Conservation (phyloP, 2,329 filamentous ascomycete genomes). For the Colletotrichum sp. region DNA sequence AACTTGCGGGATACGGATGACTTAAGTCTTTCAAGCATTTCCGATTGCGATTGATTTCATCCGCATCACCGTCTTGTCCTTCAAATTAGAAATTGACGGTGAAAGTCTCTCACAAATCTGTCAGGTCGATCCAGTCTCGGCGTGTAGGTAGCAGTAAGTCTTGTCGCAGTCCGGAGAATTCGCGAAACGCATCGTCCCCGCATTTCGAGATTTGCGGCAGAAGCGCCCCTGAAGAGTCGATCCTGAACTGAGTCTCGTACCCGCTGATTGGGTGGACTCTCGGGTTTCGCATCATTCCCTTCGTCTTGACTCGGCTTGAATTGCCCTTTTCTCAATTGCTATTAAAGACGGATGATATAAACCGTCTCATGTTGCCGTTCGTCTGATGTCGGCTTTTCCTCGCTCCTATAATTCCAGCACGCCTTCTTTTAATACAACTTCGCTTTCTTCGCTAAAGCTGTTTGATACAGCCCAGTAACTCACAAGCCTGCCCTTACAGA, state of each 20-base stretch:
- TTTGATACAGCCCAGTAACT: neutral
- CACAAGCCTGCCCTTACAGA: neutral
- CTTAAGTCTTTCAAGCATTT: neutral
- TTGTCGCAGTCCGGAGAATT: neutral
- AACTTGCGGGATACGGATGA: neutral
- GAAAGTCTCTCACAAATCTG: neutral
- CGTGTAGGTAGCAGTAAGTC: neutral
- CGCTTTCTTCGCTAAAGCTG: neutral
- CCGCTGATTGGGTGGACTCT: neutral
- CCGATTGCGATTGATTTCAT: neutral
- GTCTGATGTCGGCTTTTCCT: neutral
- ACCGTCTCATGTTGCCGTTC: neutral
- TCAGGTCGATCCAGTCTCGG: neutral
- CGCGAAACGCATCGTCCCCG: neutral
- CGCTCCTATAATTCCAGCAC: neutral
- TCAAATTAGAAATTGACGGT: neutral
- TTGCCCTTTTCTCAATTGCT: neutral
- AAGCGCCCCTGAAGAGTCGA: neutral
- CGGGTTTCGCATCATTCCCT: neutral
- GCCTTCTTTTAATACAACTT: neutral
- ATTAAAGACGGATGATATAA: neutral
- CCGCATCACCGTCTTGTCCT: neutral
- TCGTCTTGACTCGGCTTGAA: neutral
- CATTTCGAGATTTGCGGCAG: neutral
- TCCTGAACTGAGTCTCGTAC: neutral